These are phyloP conservation scores for Hsuehochloa calcarea DNA, from an alignment of 176 grass and related monocot genomes.

Conservation along the genomic window DNA sequence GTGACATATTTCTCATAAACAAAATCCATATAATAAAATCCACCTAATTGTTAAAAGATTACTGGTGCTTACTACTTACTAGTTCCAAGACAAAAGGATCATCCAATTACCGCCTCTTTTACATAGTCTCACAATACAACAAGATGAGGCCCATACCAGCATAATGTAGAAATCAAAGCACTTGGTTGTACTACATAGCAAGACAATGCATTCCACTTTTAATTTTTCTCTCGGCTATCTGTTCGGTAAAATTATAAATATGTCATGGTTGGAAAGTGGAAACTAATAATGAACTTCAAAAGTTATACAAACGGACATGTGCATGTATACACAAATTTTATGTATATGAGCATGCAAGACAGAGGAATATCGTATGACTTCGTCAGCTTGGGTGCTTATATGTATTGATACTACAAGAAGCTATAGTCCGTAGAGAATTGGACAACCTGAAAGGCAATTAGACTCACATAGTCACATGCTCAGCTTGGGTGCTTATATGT, in stretches of 20 bases:
- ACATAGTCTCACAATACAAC: background rate
- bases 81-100: background rate
- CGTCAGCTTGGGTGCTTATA: background rate
- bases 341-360: background rate
- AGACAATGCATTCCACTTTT: constrained; percentile 11
- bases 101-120: background rate
- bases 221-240: background rate
- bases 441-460: background rate
- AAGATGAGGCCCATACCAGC: background rate
- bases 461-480: background rate
- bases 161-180: background rate
- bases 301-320: background rate
- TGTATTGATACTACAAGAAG: constrained; percentile 14
- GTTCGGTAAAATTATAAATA: constrained; percentile 17
- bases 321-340: background rate
- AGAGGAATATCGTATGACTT: background rate
- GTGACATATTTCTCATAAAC: background rate
- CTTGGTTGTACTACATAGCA: background rate
- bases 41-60: constrained; percentile 2
- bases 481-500: background rate
- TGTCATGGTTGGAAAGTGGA: background rate
- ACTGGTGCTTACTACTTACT: background rate
- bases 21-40: background rate
- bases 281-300: constrained; percentile 15
- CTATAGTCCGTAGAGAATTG: background rate